phyloP scores from a whole-genome alignment of 1,284 basidiomycete species.

The Agroathelia rolfsii region DNA sequence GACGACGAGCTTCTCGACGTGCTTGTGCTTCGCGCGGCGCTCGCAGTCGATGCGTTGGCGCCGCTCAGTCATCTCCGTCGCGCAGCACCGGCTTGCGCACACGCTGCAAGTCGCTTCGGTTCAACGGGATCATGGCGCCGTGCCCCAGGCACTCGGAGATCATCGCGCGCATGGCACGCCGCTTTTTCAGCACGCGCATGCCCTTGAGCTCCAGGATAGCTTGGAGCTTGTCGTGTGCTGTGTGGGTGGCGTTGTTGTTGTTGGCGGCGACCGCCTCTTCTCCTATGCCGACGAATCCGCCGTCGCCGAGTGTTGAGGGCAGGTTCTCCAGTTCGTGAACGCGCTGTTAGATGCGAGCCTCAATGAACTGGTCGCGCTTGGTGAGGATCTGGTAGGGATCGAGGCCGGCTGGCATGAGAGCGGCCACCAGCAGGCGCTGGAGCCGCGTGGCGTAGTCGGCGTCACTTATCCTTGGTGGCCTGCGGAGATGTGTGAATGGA shows the following conservation, averaged over 20 bases:
- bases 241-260: conserved; percentile 42
- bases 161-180: conserved; percentile 77
- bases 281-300: conserved; percentile 50
- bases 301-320: conserved; percentile 77
- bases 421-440: conserved; percentile 79
- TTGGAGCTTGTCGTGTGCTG: conserved; percentile 71
- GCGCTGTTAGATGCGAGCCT: conserved; percentile 84
- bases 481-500: conserved; percentile 72
- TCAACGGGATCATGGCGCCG: conserved; percentile 84
- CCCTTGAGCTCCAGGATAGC: conserved; percentile 93
- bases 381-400: conserved; percentile 87
- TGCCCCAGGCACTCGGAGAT: conserved; percentile 85
- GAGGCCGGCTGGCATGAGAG: conserved; percentile 86
- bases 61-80: conserved; percentile 83
- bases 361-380: conserved; percentile 87
- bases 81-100: conserved; percentile 82
- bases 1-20: conserved; percentile 85
- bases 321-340: conserved; percentile 83
- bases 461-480: conserved; percentile 49
- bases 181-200: conserved; percentile 86
- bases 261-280: conserved; percentile 30
- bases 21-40: conserved; percentile 90
- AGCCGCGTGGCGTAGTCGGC: conserved; percentile 61
- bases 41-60: conserved; percentile 91
- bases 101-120: conserved; percentile 87